phyloP scores from a whole-genome alignment of 495 filamentous ascomycete species.

The Aspergillus sparsus region DNA sequence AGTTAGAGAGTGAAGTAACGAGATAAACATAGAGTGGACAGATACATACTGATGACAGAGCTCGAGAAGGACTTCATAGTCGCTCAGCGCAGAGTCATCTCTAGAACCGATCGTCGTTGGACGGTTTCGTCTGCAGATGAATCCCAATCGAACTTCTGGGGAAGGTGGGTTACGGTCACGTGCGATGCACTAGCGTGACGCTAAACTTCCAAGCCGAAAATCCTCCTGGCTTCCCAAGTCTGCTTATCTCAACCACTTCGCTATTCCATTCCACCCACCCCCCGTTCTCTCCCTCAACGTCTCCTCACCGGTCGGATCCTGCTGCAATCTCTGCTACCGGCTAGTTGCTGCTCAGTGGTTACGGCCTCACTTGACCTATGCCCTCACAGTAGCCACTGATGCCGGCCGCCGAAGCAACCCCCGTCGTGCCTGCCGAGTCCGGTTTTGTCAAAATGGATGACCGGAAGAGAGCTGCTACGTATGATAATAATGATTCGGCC shows the following conservation, averaged over 20 bases:
- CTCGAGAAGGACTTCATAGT: slow-evolving; percentile 57
- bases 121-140: slow-evolving; percentile 9
- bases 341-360: slow-evolving; percentile 45
- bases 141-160: slow-evolving; percentile 27
- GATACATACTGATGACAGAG: slow-evolving; percentile 56
- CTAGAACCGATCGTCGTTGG: slow-evolving; percentile 19
- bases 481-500: slow-evolving; percentile 72
- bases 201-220: slow-evolving; percentile 44
- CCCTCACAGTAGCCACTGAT: slow-evolving; percentile 62
- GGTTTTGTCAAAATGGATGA: slow-evolving; percentile 92
- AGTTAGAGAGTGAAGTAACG: slow-evolving; percentile 9
- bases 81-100: slow-evolving; percentile 27
- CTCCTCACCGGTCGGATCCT: slow-evolving; percentile 29
- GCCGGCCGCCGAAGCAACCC: slow-evolving; percentile 73
- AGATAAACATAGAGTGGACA: background rate
- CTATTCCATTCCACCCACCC: slow-evolving; percentile 29
- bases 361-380: slow-evolving; percentile 37
- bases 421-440: slow-evolving; percentile 68
- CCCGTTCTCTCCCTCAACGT: slow-evolving; percentile 29
- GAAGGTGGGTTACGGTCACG: slow-evolving; percentile 39
- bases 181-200: slow-evolving; percentile 38
- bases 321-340: slow-evolving; percentile 35
- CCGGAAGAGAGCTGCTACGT: slow-evolving; percentile 83
- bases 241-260: slow-evolving; percentile 32
- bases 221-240: slow-evolving; percentile 41